Evolutionary conservation across 2,329 filamentous ascomycete genomes (phyloP).

Genomic region (Arthrobotrys sphaeroides): DNA sequence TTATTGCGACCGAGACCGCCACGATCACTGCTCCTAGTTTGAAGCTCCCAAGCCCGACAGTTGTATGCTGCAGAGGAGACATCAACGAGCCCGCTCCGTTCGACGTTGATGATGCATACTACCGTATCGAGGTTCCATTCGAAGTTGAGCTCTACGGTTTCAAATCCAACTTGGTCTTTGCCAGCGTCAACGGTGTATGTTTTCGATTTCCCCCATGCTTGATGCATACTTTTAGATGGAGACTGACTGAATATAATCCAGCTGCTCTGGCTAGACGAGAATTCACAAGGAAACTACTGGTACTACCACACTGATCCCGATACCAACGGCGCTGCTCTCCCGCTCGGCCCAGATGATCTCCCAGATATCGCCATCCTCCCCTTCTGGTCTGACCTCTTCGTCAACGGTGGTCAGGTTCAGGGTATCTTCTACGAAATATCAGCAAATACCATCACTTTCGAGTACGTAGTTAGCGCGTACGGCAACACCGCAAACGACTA

Average conservation of each 20-base stretch:
- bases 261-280: conserved; percentile 42
- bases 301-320: conserved; percentile 26
- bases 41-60: conserved; percentile 1
- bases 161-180: conserved; percentile 26
- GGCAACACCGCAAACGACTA: conserved; percentile 20
- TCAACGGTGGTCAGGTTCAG: conserved; percentile 19
- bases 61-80: not conserved
- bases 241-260: not conserved
- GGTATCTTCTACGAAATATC: conserved; percentile 38
- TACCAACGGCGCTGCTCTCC: conserved; percentile 25
- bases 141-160: conserved; percentile 34
- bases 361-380: conserved; percentile 47
- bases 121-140: conserved; percentile 29
- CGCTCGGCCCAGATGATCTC: conserved; percentile 15
- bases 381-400: conserved; percentile 35
- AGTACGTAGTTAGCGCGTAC: conserved; percentile 26
- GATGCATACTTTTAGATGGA: too few species aligned
- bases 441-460: conserved; percentile 16
- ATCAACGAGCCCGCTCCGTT: not conserved
- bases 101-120: conserved; percentile 33
- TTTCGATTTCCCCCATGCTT: not conserved
- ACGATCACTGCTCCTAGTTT: conserved; percentile 28
- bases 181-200: conserved; percentile 44
- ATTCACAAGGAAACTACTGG: conserved; percentile 22
- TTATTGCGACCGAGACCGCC: conserved; percentile 3